Conservation (phyloP, 202 grass and related monocot species). For the Brachypodium distachyon region DNA sequence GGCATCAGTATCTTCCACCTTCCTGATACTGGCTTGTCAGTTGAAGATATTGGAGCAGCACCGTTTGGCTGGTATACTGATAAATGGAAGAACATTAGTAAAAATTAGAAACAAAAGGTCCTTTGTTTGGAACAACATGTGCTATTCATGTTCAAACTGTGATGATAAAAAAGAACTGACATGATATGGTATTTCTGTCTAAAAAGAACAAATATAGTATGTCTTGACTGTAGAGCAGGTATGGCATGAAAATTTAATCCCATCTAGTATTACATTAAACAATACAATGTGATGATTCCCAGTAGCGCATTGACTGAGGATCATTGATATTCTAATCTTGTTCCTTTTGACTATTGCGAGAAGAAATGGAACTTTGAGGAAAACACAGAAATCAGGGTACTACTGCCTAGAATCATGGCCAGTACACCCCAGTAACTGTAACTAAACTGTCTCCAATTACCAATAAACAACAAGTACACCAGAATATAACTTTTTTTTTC, state of each 20-base stretch:
- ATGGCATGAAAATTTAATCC: background rate
- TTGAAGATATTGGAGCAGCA: conserved; percentile 80
- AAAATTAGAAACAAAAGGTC: background rate
- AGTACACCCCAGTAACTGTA: background rate
- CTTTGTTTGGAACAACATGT: background rate
- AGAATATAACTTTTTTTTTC: background rate
- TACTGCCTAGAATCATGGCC: background rate
- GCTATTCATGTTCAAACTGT: background rate
- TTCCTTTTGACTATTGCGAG: background rate
- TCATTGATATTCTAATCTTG: background rate
- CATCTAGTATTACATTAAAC: background rate
- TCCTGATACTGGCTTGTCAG: conserved; percentile 72
- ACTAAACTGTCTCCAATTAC: background rate
- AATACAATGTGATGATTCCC: background rate
- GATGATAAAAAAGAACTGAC: background rate
- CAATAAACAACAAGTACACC: background rate
- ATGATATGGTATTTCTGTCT: no score
- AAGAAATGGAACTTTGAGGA: background rate
- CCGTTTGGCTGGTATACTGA: conserved; percentile 75
- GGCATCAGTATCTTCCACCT: conserved; percentile 93
- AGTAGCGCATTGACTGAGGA: background rate
- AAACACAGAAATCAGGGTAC: background rate
- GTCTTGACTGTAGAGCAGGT: background rate
- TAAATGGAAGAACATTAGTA: background rate
- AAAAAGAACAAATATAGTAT: background rate